A percentile compares a stretch with the other conserved stretches of the same genome.
Conservation (phyloP, 345 rosid species). For the Cochlearia excelsa region DNA sequence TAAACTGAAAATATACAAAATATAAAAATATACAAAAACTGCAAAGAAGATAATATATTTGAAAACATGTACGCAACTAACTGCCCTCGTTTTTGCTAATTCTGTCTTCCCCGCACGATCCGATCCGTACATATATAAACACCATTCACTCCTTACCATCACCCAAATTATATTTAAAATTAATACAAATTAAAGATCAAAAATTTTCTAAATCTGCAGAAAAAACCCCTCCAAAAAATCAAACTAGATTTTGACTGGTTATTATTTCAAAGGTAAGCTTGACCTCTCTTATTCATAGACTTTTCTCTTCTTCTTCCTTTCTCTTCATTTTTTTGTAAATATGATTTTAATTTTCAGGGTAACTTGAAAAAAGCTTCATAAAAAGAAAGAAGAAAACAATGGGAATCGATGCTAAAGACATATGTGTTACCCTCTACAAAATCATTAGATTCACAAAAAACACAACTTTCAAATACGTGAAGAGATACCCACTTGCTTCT, state of each 20-base stretch:
- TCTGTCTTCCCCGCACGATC: slow-evolving; percentile 36
- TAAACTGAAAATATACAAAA: background rate
- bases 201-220: slow-evolving; percentile 22
- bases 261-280: slow-evolving; percentile 34
- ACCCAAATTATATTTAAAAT: slow-evolving; percentile 15
- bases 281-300: slow-evolving; percentile 25
- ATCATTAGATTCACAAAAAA: slow-evolving; percentile 40
- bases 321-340: background rate
- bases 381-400: slow-evolving; percentile 16
- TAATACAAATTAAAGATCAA: background rate
- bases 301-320: slow-evolving; percentile 3
- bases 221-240: slow-evolving; percentile 14
- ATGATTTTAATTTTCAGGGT: slow-evolving; percentile 14
- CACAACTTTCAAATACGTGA: slow-evolving; percentile 32
- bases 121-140: slow-evolving; percentile 8
- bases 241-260: slow-evolving; percentile 30
- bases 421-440: slow-evolving; percentile 42
- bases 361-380: background rate
- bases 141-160: slow-evolving; percentile 9
- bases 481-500: slow-evolving; percentile 50
- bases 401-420: slow-evolving; percentile 50
- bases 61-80: slow-evolving; percentile 29
- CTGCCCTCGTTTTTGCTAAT: slow-evolving; percentile 19
- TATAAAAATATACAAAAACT: slow-evolving; percentile 5
- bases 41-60: background rate